A percentile compares a stretch with the other conserved stretches of the same genome.
These are phyloP conservation scores for Clonostachys rosea DNA, from an alignment of 2,329 filamentous ascomycete genomes.

Conservation along the genomic window DNA sequence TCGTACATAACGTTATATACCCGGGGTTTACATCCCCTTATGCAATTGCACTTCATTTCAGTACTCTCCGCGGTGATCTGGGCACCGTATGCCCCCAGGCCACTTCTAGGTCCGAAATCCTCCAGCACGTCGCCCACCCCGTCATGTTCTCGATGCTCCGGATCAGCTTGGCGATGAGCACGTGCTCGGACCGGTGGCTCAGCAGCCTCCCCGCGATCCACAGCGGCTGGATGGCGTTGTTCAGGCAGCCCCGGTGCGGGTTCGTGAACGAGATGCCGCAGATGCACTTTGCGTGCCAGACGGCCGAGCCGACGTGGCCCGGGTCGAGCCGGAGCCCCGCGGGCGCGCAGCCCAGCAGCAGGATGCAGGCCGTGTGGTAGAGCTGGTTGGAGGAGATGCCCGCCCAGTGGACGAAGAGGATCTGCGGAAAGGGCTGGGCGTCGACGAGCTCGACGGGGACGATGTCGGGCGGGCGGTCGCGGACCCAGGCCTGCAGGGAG, in stretches of 20 bases:
- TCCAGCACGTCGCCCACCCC: conserved; percentile 49
- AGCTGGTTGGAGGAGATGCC: conserved; percentile 54
- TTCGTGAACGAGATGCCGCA: conserved; percentile 53
- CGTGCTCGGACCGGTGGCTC: conserved; percentile 40
- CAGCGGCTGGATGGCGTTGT: conserved; percentile 53
- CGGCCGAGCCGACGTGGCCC: conserved; percentile 22
- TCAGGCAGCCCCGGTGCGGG: conserved; percentile 48
- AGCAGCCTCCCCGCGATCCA: conserved; percentile 51
- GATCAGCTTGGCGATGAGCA: conserved; percentile 34
- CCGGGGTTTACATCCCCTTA: too few species aligned
- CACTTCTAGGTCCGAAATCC: conserved; percentile 43
- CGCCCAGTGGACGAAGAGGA: conserved; percentile 47
- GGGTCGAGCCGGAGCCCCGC: not conserved
- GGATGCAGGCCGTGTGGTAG: conserved; percentile 49
- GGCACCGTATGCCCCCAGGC: conserved; percentile 29
- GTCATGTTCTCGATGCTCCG: conserved; percentile 44
- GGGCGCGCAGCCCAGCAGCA: conserved; percentile 35
- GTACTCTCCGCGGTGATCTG: conserved; percentile 1
- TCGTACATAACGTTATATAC: too few species aligned
- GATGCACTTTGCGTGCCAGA: conserved; percentile 52
- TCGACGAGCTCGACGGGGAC: conserved; percentile 36
- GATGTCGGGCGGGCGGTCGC: conserved; percentile 38
- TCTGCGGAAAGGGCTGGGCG: conserved; percentile 40
- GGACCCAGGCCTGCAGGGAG: conserved; percentile 42
- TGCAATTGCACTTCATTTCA: not conserved